phyloP scores from a whole-genome alignment of 2,329 filamentous ascomycete species.

The Stemphylium beticola region DNA sequence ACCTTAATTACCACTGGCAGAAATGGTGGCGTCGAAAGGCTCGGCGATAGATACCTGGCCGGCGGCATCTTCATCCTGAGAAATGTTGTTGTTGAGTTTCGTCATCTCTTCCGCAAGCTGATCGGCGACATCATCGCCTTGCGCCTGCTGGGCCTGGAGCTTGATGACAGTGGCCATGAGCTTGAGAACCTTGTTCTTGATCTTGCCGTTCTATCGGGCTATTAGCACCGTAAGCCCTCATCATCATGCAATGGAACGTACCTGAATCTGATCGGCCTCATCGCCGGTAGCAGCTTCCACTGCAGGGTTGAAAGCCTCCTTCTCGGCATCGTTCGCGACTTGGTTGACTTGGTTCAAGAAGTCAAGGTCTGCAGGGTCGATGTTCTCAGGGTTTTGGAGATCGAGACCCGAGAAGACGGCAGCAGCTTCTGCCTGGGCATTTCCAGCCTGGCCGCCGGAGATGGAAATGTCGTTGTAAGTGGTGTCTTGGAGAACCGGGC shows the following conservation, averaged over 20 bases:
- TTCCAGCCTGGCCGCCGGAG: conserved; percentile 59
- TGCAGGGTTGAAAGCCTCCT: conserved; percentile 60
- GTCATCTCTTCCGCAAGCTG: conserved; percentile 57
- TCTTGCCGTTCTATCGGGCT: conserved; percentile 58
- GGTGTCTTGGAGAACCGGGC: conserved; percentile 35
- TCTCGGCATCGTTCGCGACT: conserved; percentile 63
- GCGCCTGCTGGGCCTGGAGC: conserved; percentile 60
- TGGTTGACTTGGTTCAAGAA: conserved; percentile 61
- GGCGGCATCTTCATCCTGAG: conserved; percentile 55
- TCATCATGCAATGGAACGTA: conserved; percentile 6
- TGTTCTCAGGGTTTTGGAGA: conserved; percentile 53
- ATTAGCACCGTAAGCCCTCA: neutral
- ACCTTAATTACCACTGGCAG: conserved; percentile 20
- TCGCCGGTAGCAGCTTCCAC: conserved; percentile 56
- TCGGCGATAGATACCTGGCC: conserved; percentile 52
- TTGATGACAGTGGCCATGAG: conserved; percentile 60
- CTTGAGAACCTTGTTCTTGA: conserved; percentile 68
- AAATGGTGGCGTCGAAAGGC: conserved; percentile 37
- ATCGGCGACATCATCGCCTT: conserved; percentile 56
- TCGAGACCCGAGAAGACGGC: conserved; percentile 62
- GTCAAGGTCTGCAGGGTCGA: conserved; percentile 56
- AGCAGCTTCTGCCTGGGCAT: conserved; percentile 61
- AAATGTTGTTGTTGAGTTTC: conserved; percentile 63
- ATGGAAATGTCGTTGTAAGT: conserved; percentile 55
- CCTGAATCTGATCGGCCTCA: conserved; percentile 53